Evolutionary conservation across 208 protist genomes (phyloP), one percentile per base, ranked within the genome.

Genomic region (Leptomonas pyrrhocoris): DNA sequence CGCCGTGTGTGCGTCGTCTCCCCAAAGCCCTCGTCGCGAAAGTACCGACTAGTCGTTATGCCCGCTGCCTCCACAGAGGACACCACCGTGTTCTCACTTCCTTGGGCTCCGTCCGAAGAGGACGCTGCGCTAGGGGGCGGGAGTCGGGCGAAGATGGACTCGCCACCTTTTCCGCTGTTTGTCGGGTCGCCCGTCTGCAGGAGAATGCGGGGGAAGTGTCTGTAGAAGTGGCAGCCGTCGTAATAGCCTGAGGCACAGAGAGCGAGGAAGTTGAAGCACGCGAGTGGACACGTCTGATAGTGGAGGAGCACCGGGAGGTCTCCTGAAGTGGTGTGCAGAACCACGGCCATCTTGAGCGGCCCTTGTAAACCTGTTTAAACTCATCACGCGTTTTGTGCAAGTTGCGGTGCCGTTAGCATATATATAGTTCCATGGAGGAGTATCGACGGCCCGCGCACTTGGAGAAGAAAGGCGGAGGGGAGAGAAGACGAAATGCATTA

Each of bases 261-360:
- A 12, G 92, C 95, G 2, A 97, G 74, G 76, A 99, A 99, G 89
- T 99, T 99, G 84, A 98, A 92, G 83, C 85, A 53, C 72, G 98
- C 84, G 36, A 80, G 85, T 66, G 97, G 77, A 85, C 88, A 94
- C n/a, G 86, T 74, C 23, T 71, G 68, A 67, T 73, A 93, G 53
- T 84, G 74, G 25, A 96, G 81, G n/a, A 83, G 54, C 34, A 96
- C 69, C 4, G 86, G 80, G 50, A 96, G 73, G 49, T 89, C 87
- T 7, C 91, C 91, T 0, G 67, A 42, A 0, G 79, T 84, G 36
- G 91, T 96, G 73, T 89, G 84, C 38, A 96, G 56, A 12, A 93
- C 79, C 56, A 93, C 86, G 2, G 88, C 81, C 91, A 96, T 86
- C 3, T 9, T 11, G 48, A 11, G 23, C 34, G 2, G 40, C 45